phyloP scores from a whole-genome alignment of 768 basidiomycete species.

The Termitomyces sp. region DNA sequence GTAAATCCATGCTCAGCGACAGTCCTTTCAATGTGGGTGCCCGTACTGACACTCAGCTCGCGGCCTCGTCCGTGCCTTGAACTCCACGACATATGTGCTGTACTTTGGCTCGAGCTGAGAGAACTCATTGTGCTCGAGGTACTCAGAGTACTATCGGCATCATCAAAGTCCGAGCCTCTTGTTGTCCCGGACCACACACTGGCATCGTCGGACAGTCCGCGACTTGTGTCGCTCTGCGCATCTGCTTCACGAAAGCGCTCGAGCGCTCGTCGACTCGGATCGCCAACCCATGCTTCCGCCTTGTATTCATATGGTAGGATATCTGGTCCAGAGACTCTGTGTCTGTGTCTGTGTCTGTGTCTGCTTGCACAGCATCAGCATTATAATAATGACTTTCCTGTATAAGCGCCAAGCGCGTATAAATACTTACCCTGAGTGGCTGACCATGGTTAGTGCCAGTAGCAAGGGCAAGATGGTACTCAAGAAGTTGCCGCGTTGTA shows the following conservation, averaged over 20 bases:
- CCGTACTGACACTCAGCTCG: too few relatives aligned
- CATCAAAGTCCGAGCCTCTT: neutral
- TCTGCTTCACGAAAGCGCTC: constrained; percentile 19
- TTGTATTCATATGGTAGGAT: constrained; percentile 28
- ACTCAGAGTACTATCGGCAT: neutral
- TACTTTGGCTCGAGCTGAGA: neutral
- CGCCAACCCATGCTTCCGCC: constrained; percentile 25
- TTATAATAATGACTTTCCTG: neutral
- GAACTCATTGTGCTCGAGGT: neutral
- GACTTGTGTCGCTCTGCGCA: neutral
- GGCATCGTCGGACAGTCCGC: neutral
- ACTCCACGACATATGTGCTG: too few relatives aligned
- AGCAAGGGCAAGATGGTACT: neutral
- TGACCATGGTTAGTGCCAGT: neutral
- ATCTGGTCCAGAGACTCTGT: constrained; percentile 21
- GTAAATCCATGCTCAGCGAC: neutral
- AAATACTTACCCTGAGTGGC: neutral
- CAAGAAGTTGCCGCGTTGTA: neutral
- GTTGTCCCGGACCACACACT: neutral
- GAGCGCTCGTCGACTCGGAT: constrained; percentile 25
- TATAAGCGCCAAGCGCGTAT: neutral
- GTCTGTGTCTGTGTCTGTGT: constrained; percentile 1
- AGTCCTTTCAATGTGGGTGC: neutral
- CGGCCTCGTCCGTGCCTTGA: too few relatives aligned
- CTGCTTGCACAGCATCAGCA: neutral